These are phyloP conservation scores for Hemisphaericaspora nanyangensis DNA, from an alignment of 805 yeast species.

Conservation along the genomic window DNA sequence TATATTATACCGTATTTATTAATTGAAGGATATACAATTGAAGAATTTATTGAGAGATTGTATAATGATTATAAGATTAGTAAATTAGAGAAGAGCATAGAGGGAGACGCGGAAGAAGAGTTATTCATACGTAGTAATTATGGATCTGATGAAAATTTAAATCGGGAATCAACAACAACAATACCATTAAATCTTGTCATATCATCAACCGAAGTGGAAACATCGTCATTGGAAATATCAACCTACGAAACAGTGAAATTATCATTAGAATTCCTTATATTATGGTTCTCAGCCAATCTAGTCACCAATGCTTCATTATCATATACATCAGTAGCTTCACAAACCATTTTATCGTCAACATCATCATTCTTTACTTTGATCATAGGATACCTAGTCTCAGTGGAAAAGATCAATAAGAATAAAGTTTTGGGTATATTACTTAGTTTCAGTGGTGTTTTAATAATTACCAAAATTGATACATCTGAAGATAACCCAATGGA, in stretches of 20 bases:
- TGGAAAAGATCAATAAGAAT: constrained; percentile 62
- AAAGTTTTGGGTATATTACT: constrained; percentile 69
- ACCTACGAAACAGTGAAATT: constrained; percentile 65
- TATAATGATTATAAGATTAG: constrained; percentile 19
- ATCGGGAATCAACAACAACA: no score
- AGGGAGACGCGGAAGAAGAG: constrained; percentile 19
- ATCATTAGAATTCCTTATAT: constrained; percentile 74
- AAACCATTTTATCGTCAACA: constrained; percentile 88
- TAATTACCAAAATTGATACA: constrained; percentile 69
- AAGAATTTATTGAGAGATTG: constrained; percentile 19
- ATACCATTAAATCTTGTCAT: not conserved
- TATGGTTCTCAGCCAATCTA: constrained; percentile 90
- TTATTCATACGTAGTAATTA: constrained; percentile 15
- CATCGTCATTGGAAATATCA: constrained; percentile 23
- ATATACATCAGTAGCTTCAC: constrained; percentile 90
- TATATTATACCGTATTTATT: constrained; percentile 63
- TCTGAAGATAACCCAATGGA: constrained; percentile 16
- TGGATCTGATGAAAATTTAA: constrained; percentile 15
- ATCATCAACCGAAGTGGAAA: constrained; percentile 5
- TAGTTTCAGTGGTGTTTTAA: constrained; percentile 72
- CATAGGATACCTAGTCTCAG: constrained; percentile 67
- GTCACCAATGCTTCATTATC: constrained; percentile 83
- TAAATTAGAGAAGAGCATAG: constrained; percentile 2
- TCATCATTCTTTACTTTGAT: constrained; percentile 89
- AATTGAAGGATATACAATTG: constrained; percentile 21